Base-by-base conservation (phyloP, 2,329 filamentous ascomycete species). In the Colletotrichum echinochloae region DNA sequence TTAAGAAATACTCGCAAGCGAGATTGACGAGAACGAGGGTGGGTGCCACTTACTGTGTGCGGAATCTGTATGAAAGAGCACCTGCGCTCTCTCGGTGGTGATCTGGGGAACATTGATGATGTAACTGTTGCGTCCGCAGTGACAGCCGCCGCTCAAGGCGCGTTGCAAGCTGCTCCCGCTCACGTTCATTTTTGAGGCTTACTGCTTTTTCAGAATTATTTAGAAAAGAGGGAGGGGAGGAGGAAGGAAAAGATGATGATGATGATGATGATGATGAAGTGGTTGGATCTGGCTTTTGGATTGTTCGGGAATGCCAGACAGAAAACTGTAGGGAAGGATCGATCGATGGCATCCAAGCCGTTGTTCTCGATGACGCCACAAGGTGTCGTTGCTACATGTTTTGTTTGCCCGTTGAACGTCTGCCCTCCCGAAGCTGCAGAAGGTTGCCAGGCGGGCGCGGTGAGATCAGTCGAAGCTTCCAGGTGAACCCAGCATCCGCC, bases 91-190 rank as follows among this genome's bases (percentile, higher is more conserved):
- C 41, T 89, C 83, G 48, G 83, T 81, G 49, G 87, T 83, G 74
- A 85, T 81, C 26, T 84, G 79, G 1, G 94, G 94, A 30, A 95
- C 86, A 55, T 88, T 82, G 74, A 97, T 89, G 68, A 90, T 86
- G 82, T 97, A 97, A 77, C 91, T 87, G 77, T 96, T 97, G 72
- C 95, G 90, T 67, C 94, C 94, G 80, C 95, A 98, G 63, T 92
- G 90, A 83, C 95, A 97, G 73, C 90, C 89, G 76, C 94, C 94
- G 73, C 88, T 89, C 67, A 97, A 86, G 48, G 86, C 86, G 71
- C 87, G 83, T 67, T 81, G 77, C 60, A 80, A 78, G 76, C 78
- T 84, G 9, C 46, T 37, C 18, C 37, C 59, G n/a, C 59, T 68
- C 86, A 88, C 88, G 65, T 73, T 81, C 59, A 30, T 26, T 37